Evolutionary conservation across 1,284 basidiomycete genomes (phyloP).

Genomic region (Malassezia brasiliensis): DNA sequence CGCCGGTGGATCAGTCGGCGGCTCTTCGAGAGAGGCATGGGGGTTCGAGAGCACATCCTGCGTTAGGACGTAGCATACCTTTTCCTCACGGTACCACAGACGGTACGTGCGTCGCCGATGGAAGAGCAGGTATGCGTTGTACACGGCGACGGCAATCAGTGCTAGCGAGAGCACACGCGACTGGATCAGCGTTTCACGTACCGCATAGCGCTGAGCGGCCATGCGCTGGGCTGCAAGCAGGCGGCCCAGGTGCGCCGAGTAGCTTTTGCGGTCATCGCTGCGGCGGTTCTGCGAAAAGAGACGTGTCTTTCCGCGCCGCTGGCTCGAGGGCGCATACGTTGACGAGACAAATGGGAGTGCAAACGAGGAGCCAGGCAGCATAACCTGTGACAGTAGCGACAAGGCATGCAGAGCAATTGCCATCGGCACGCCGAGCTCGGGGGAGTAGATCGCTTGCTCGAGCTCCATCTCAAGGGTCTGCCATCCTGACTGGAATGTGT

Average conservation of each 20-base stretch:
- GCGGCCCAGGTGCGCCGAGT: slow-evolving; percentile 9
- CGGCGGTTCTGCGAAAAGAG: slow-evolving; percentile 7
- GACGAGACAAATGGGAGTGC: not conserved
- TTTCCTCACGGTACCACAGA: slow-evolving; percentile 13
- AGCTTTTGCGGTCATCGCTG: not conserved
- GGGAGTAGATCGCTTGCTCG: slow-evolving; percentile 1
- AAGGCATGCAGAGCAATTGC: slow-evolving; percentile 6
- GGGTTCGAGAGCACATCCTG: slow-evolving; percentile 9
- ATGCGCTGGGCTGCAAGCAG: slow-evolving; percentile 6
- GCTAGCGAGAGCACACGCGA: slow-evolving; percentile 8
- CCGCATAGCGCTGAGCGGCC: slow-evolving; percentile 3
- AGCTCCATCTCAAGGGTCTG: slow-evolving; percentile 14
- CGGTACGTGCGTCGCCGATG: slow-evolving; percentile 10
- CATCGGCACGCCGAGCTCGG: slow-evolving; percentile 4
- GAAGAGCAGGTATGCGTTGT: slow-evolving; percentile 16
- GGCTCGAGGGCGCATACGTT: not conserved
- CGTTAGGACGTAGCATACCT: not conserved
- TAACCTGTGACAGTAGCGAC: slow-evolving; percentile 11
- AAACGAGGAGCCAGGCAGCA: slow-evolving; percentile 15
- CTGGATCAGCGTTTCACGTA: slow-evolving; percentile 5
- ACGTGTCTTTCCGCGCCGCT: not conserved
- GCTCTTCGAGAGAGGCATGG: slow-evolving; percentile 10
- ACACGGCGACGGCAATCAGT: slow-evolving; percentile 1
- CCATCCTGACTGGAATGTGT: not conserved
- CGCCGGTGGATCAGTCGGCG: slow-evolving; percentile 1